A percentile compares a stretch with the other conserved stretches of the same genome.
phyloP scores from a whole-genome alignment of 129 eudicot species.

The Arctium lappa region DNA sequence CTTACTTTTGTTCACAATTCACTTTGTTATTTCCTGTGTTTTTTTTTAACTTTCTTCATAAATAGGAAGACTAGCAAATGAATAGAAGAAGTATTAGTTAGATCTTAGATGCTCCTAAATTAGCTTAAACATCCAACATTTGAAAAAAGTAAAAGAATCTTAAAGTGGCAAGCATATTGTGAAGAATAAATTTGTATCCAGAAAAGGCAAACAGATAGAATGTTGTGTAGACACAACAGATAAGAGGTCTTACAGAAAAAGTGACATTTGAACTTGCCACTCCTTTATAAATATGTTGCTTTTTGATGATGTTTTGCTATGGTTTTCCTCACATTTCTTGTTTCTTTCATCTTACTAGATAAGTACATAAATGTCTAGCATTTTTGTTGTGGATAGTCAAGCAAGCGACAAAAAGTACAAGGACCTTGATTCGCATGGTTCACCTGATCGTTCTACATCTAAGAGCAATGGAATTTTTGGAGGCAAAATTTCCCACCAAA shows the following conservation, averaged over 20 bases:
- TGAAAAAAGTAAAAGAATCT: too few species aligned
- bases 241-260: background rate
- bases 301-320: background rate
- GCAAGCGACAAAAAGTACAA: too few species aligned
- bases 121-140: background rate
- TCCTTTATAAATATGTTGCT: background rate
- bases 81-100: too few species aligned
- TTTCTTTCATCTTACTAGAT: too few species aligned
- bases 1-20: too few species aligned
- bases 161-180: background rate
- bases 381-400: too few species aligned
- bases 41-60: background rate
- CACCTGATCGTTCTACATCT: too few species aligned
- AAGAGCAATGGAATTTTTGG: too few species aligned
- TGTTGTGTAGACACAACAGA: background rate
- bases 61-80: background rate
- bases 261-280: background rate
- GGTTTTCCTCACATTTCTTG: background rate
- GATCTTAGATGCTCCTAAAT: background rate
- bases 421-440: too few species aligned
- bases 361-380: too few species aligned
- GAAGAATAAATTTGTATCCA: background rate
- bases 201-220: background rate
- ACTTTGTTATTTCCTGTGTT: too few species aligned
- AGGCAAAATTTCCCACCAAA: too few species aligned